These are phyloP conservation scores for Effrenium voratum DNA, from an alignment of 73 alveolate genomes.

Conservation along the genomic window DNA sequence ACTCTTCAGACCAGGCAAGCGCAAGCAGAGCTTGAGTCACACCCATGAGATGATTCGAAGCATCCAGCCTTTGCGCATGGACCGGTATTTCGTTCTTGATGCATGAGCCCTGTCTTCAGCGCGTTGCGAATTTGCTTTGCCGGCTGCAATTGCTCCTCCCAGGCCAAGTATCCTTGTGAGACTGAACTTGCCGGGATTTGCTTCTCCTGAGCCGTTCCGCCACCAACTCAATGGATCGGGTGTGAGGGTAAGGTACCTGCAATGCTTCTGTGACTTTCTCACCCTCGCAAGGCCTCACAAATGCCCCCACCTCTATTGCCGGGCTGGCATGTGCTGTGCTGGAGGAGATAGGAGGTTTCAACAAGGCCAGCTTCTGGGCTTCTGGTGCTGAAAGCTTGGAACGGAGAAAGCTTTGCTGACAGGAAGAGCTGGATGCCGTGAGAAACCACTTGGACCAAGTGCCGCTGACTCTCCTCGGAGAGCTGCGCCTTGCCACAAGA, in stretches of 20 bases:
- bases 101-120: no score
- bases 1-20: no score
- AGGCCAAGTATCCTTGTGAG: constrained; percentile 91
- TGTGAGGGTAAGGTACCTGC: neutral
- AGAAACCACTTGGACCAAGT: constrained; percentile 79
- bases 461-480: constrained; percentile 74
- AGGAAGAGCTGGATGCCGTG: constrained; percentile 90
- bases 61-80: no score
- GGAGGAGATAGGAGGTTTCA: constrained; percentile 89
- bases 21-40: no score
- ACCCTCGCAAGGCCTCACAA: constrained; percentile 29
- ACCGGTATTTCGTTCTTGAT: no score
- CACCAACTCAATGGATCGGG: neutral
- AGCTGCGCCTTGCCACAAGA: constrained; percentile 42
- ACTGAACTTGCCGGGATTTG: constrained; percentile 86
- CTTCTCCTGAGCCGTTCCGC: constrained; percentile 83
- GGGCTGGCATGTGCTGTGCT: constrained; percentile 93
- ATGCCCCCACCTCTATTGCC: constrained; percentile 74
- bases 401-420: no score
- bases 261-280: neutral
- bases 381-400: no score
- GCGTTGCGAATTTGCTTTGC: no score
- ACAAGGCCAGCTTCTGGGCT: neutral
- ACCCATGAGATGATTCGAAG: no score
- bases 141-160: no score